Evolutionary conservation across 768 basidiomycete species (phyloP), one percentile per base, ranked within the genome.

Genomic region (Agaricus subrufescens): DNA sequence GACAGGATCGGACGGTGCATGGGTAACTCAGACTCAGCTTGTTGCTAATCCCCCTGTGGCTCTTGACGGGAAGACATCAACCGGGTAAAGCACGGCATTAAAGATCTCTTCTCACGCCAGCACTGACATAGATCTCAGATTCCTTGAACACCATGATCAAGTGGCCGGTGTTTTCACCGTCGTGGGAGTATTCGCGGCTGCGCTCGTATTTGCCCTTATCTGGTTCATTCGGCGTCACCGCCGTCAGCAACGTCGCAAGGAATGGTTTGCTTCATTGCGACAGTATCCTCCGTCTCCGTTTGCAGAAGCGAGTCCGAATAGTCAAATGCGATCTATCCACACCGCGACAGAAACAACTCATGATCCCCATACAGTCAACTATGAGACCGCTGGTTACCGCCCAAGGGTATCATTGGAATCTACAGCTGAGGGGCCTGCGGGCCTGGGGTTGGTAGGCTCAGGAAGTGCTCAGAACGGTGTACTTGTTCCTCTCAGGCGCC

Each of bases 131-230:
- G 26, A n/a, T 46, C 40, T 15, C 54, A 85, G 83, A 10, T 86
- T 91, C 70, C 80, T 90, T 61, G 70, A 73, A 46, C 85, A 91
- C 64, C 82, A 75, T 29, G 83, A 84, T 2, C 85, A 84, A 9
- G 84, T 90, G 3, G 83, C 84, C 1, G 89, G 86, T 6, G 81
- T 85, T n/a, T 91, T 92, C 67, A 75, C 87, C 6, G 83, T 76
- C 10, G 77, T 86, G 43, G 89, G 86, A 6, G 64, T 92, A 23
- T 69, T 78, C 38, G 71, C 77, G 4, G 75, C 80, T 1, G 75
- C 73, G 0, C 59, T 85, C 25, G 61, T 75, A 7, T 67, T 78
- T 8, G 77, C 76, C 8, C 59, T 77, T n/a, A 61, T 78, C 19
- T 75, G 78, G 64, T 64, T 73, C 43, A 69, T 74, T 46, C 71